Percentiles rank a stretch among this genome's conserved stretches.
Evolutionary conservation across 2,329 filamentous ascomycete species (phyloP).

Genomic region (Proliferodiscus dingleyae): DNA sequence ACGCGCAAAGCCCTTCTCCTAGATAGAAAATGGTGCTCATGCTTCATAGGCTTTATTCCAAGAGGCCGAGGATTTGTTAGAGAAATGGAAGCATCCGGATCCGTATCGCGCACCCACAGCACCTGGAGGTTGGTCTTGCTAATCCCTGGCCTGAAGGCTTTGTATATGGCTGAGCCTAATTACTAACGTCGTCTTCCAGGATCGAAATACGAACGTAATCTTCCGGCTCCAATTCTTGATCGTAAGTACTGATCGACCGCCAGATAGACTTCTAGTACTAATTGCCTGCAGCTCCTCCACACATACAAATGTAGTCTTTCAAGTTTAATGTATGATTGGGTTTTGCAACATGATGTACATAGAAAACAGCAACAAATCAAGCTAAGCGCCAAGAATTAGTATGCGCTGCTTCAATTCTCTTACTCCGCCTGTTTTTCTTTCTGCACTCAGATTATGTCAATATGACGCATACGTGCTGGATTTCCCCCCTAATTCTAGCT

Average conservation of each 20-base stretch:
- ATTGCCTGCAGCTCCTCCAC: conserved; percentile 25
- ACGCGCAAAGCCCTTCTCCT: neutral
- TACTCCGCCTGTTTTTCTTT: no score
- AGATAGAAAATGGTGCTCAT: no score
- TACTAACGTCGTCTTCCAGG: conserved; percentile 45
- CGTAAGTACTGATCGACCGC: conserved; percentile 54
- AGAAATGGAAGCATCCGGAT: conserved; percentile 97
- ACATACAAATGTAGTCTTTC: conserved; percentile 18
- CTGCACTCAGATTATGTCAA: no score
- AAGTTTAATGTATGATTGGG: no score
- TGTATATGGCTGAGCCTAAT: neutral
- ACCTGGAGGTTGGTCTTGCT: conserved; percentile 68
- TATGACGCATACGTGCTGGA: no score
- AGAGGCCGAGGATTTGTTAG: conserved; percentile 82
- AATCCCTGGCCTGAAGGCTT: neutral
- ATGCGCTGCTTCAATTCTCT: no score
- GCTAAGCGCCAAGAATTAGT: no score
- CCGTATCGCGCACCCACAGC: conserved; percentile 86
- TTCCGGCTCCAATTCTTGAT: conserved; percentile 73
- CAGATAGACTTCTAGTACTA: conserved; percentile 1
- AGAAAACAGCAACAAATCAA: conserved; percentile 3
- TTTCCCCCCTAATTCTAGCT: no score
- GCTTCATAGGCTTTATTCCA: conserved; percentile 67
- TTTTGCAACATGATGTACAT: no score
- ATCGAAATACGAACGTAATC: conserved; percentile 93